Evolutionary conservation across 805 yeast genomes (phyloP).

Genomic region (Yarrowia sp.): DNA sequence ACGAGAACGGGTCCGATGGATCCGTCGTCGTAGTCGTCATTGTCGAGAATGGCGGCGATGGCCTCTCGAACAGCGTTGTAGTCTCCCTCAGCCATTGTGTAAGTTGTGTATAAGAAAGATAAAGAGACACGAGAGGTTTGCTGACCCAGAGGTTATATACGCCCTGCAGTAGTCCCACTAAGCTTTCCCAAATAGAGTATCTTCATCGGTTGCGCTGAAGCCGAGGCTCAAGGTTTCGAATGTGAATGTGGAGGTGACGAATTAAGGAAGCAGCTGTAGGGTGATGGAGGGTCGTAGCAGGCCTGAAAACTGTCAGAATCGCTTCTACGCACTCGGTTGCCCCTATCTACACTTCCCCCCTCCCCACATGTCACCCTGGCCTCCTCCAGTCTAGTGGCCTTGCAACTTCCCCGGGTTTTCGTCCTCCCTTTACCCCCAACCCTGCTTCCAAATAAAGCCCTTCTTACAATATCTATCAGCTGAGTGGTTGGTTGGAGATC

Average conservation of each 20-base stretch:
- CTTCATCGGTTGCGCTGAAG: conserved; percentile 21
- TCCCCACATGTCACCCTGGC: neutral
- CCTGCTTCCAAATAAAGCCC: neutral
- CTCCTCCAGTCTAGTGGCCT: neutral
- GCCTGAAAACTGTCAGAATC: neutral
- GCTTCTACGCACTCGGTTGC: neutral
- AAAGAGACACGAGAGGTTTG: neutral
- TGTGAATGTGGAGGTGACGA: conserved; percentile 9
- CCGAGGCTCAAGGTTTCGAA: conserved; percentile 27
- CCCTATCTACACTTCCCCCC: too few species aligned
- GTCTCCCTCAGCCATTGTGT: conserved; percentile 35
- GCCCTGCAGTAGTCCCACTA: neutral
- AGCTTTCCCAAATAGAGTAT: conserved; percentile 1
- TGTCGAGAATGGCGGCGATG: conserved; percentile 40
- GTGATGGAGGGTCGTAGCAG: too few species aligned
- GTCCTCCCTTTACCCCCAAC: neutral
- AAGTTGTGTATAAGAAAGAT: neutral
- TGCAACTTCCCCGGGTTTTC: conserved; percentile 22
- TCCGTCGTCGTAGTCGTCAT: conserved; percentile 60
- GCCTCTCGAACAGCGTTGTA: conserved; percentile 44
- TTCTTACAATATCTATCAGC: conserved; percentile 1
- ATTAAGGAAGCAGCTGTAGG: neutral
- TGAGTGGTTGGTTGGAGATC: conserved; percentile 1
- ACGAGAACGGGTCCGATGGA: conserved; percentile 74
- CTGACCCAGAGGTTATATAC: conserved; percentile 7